Percentiles rank a stretch among this genome's conserved stretches.
phyloP scores from a whole-genome alignment of 495 filamentous ascomycete genomes.

The Bacidia gigantensis region DNA sequence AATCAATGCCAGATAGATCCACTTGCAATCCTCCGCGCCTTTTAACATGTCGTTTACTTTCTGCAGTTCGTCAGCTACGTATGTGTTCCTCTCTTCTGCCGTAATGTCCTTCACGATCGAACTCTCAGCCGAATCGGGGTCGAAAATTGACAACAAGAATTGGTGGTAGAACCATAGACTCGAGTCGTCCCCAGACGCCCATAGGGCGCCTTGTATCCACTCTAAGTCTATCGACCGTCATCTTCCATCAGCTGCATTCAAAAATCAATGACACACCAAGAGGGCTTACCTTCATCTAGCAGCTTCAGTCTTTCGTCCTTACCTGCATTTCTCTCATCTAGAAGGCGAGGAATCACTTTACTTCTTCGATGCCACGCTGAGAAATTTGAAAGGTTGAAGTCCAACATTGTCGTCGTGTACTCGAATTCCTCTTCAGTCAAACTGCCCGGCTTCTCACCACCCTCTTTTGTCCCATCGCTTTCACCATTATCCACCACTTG shows the following conservation, averaged over 20 bases:
- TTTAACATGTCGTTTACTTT: slow-evolving; percentile 59
- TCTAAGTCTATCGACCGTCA: slow-evolving; percentile 43
- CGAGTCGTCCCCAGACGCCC: slow-evolving; percentile 80
- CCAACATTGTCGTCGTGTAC: slow-evolving; percentile 82
- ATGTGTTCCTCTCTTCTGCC: slow-evolving; percentile 44
- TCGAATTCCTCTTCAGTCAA: slow-evolving; percentile 71
- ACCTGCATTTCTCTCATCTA: slow-evolving; percentile 53
- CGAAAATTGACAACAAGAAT: slow-evolving; percentile 54
- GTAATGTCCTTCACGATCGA: slow-evolving; percentile 51
- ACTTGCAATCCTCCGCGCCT: slow-evolving; percentile 62
- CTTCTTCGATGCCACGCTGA: slow-evolving; percentile 91
- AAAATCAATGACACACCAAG: too few species aligned
- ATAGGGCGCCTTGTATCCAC: slow-evolving; percentile 60
- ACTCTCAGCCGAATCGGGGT: slow-evolving; percentile 33
- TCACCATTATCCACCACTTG: too few species aligned
- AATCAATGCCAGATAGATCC: slow-evolving; percentile 66
- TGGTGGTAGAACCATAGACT: slow-evolving; percentile 95
- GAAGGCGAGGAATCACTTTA: slow-evolving; percentile 60
- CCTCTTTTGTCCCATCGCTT: slow-evolving; percentile 13
- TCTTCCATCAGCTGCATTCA: slow-evolving; percentile 4
- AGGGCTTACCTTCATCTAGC: slow-evolving; percentile 51
- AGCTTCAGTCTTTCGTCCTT: slow-evolving; percentile 48
- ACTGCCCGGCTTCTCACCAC: too few species aligned
- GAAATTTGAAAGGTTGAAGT: slow-evolving; percentile 76
- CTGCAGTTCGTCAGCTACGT: slow-evolving; percentile 54